These are phyloP conservation scores for Ceratocystis ficicola DNA, from an alignment of 2,329 filamentous ascomycete genomes.

Conservation along the genomic window DNA sequence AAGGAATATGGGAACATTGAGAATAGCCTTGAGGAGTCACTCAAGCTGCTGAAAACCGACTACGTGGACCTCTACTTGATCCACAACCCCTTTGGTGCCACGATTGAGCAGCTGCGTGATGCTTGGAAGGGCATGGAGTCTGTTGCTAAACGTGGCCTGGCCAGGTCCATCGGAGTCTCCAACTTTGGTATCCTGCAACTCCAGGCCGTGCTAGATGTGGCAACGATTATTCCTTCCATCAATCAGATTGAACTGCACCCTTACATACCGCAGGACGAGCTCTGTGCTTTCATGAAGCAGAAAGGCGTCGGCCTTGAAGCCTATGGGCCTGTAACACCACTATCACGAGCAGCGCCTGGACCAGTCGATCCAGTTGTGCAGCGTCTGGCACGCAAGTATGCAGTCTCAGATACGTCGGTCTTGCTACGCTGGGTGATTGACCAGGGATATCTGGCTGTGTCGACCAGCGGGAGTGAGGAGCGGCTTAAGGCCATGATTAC, in stretches of 20 bases:
- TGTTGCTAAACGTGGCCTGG: slow-evolving; percentile 32
- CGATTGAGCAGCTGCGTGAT: slow-evolving; percentile 16
- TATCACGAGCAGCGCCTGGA: not conserved
- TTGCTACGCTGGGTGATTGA: slow-evolving; percentile 12
- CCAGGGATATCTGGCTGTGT: slow-evolving; percentile 16
- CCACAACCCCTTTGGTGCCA: slow-evolving; percentile 32
- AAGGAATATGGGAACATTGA: slow-evolving; percentile 35
- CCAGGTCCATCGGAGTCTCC: slow-evolving; percentile 39
- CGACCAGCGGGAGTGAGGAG: slow-evolving; percentile 23
- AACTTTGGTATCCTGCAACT: slow-evolving; percentile 38
- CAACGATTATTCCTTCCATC: slow-evolving; percentile 45
- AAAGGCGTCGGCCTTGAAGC: slow-evolving; percentile 50
- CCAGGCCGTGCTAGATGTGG: slow-evolving; percentile 36
- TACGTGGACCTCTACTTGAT: slow-evolving; percentile 43
- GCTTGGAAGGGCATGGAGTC: slow-evolving; percentile 33
- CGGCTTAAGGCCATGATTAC: slow-evolving; percentile 23
- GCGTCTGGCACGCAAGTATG: slow-evolving; percentile 7
- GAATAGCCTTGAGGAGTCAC: slow-evolving; percentile 36
- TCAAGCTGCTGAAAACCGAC: slow-evolving; percentile 39
- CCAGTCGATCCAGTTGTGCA: not conserved
- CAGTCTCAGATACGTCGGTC: slow-evolving; percentile 3
- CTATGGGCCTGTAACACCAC: slow-evolving; percentile 41
- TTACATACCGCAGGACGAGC: slow-evolving; percentile 49
- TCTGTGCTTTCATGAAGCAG: slow-evolving; percentile 44
- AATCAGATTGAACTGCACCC: slow-evolving; percentile 62